Conservation (phyloP, 768 basidiomycete genomes). For the Suillus tomentosus region DNA sequence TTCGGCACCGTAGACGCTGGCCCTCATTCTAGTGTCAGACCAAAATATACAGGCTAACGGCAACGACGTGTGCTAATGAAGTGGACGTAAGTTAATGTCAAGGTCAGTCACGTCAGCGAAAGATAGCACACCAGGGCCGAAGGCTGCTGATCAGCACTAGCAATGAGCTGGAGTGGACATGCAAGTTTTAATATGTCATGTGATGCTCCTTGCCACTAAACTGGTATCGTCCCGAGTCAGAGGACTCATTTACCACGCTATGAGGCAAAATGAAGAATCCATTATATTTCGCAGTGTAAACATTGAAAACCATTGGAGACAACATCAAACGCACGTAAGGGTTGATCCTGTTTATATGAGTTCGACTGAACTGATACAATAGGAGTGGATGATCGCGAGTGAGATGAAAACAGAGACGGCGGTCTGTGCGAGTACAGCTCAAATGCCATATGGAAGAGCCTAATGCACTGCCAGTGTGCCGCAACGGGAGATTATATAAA, state of each 20-base stretch:
- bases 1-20: background rate
- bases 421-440: background rate
- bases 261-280: background rate
- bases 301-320: background rate
- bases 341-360: background rate
- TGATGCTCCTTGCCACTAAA: background rate
- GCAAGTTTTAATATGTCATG: background rate
- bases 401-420: background rate
- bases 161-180: background rate
- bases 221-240: background rate
- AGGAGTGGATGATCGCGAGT: background rate
- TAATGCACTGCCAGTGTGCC: background rate
- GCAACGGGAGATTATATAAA: background rate
- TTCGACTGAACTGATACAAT: background rate
- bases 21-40: background rate
- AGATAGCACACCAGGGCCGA: background rate
- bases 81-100: background rate
- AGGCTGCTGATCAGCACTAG: background rate
- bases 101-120: background rate
- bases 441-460: background rate
- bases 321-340: background rate
- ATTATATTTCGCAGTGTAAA: background rate
- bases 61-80: background rate
- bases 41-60: conserved; percentile 1
- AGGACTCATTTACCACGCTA: background rate